phyloP scores from a whole-genome alignment of 306 rosid genomes.

The Carpinus fangiana region DNA sequence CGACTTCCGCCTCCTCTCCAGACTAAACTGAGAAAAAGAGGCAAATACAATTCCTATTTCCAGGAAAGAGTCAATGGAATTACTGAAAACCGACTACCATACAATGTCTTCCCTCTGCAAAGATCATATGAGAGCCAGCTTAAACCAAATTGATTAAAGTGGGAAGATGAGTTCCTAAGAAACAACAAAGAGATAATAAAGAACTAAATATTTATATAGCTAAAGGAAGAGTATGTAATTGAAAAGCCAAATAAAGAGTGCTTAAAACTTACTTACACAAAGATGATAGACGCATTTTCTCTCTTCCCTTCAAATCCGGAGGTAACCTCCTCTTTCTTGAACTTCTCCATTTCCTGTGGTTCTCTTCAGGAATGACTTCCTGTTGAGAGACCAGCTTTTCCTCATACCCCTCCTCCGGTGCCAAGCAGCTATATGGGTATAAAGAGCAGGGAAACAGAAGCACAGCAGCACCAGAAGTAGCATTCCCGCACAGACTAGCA shows the following conservation, averaged over 20 bases:
- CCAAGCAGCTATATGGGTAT: conserved; percentile 58
- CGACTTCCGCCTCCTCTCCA: background rate
- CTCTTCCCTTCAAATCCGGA: conserved; percentile 56
- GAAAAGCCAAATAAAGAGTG: background rate
- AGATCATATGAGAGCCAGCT: background rate
- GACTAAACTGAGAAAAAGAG: background rate
- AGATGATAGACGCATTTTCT: conserved; percentile 2
- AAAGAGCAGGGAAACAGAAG: conserved; percentile 77
- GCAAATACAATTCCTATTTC: background rate
- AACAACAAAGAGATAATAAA: background rate
- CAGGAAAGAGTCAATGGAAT: background rate
- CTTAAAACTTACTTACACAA: conserved; percentile 7
- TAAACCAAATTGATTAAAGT: background rate
- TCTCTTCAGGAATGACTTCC: conserved; percentile 72
- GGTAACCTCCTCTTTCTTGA: conserved; percentile 70
- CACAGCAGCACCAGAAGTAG: conserved; percentile 68
- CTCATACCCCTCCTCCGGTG: conserved; percentile 37
- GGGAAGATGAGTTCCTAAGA: conserved; percentile 7
- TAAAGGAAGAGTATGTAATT: background rate
- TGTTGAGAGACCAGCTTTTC: conserved; percentile 76
- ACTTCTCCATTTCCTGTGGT: conserved; percentile 34
- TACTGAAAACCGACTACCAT: background rate
- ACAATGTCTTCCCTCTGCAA: background rate
- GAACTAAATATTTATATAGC: background rate
- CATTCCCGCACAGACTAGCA: conserved; percentile 62